Evolutionary conservation across 768 basidiomycete genomes (phyloP).

Genomic region (Russula foetens): DNA sequence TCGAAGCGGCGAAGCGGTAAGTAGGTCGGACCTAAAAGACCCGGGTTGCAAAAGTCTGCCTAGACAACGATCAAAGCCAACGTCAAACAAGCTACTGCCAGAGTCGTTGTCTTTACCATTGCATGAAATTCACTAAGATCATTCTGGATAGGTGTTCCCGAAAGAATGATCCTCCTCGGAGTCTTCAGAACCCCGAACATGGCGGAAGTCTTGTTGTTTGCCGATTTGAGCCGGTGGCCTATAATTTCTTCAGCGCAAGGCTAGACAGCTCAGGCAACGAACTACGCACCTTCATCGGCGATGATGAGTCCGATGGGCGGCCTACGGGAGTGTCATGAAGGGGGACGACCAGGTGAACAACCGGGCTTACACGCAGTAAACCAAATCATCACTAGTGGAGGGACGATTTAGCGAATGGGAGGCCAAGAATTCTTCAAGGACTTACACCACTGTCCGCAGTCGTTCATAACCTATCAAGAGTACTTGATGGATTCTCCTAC

Average conservation of each 20-base stretch:
- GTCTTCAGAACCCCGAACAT: constrained; percentile 79
- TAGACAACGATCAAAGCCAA: constrained; percentile 24
- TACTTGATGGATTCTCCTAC: constrained; percentile 70
- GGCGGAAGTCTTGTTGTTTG: constrained; percentile 80
- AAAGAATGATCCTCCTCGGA: constrained; percentile 75
- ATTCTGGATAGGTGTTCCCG: constrained; percentile 97
- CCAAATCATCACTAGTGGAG: constrained; percentile 41
- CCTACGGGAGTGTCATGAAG: constrained; percentile 30
- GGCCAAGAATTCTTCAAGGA: neutral
- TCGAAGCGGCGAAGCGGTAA: neutral
- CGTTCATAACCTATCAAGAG: constrained; percentile 94
- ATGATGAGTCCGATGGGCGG: constrained; percentile 90
- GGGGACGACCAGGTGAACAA: neutral
- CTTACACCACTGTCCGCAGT: constrained; percentile 70
- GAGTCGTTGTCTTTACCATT: constrained; percentile 53
- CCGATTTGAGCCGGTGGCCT: constrained; percentile 91
- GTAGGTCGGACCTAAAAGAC: constrained; percentile 56
- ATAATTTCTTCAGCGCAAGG: neutral
- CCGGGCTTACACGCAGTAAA: constrained; percentile 51
- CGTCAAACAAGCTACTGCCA: neutral
- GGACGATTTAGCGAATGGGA: neutral
- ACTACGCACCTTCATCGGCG: constrained; percentile 80
- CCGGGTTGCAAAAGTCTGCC: constrained; percentile 94
- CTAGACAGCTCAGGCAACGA: neutral
- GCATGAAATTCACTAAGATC: constrained; percentile 92